Percentiles rank a stretch among this genome's conserved stretches.
Evolutionary conservation across 2,329 filamentous ascomycete species (phyloP).

Genomic region (Aspergillus candidus): DNA sequence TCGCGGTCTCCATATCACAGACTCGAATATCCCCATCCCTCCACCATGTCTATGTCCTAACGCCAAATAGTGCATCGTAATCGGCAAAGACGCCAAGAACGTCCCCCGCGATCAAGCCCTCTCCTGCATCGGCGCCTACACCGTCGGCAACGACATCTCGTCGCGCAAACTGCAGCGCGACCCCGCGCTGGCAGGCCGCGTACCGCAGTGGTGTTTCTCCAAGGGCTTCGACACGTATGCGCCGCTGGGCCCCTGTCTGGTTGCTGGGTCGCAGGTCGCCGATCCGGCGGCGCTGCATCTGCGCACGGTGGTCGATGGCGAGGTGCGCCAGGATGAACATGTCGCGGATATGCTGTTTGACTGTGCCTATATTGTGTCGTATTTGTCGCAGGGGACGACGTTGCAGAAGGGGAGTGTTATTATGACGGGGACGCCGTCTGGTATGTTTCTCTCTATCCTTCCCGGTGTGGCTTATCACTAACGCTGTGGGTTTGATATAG

Average conservation of each 20-base stretch:
- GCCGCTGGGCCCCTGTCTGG: conserved; percentile 48
- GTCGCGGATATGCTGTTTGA: conserved; percentile 44
- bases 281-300: conserved; percentile 42
- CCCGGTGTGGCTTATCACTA: background rate
- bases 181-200: conserved; percentile 43
- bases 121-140: conserved; percentile 50
- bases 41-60: no score
- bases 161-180: conserved; percentile 50
- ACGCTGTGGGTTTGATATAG: background rate
- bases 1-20: background rate
- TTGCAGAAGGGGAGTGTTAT: conserved; percentile 45
- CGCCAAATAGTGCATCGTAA: conserved; percentile 39
- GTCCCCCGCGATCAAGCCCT: conserved; percentile 42
- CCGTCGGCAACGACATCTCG: conserved; percentile 51
- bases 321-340: conserved; percentile 41
- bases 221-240: conserved; percentile 55
- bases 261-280: conserved; percentile 37
- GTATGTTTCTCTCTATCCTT: conserved; percentile 12
- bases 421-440: conserved; percentile 47
- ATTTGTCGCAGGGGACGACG: conserved; percentile 33
- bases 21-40: no score
- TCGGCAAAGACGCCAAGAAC: conserved; percentile 49
- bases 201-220: conserved; percentile 53
- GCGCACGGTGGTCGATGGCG: conserved; percentile 44
- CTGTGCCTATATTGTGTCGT: conserved; percentile 29